phyloP scores from a whole-genome alignment of 140 eudicot genomes.

The Ambrosia hybrid region DNA sequence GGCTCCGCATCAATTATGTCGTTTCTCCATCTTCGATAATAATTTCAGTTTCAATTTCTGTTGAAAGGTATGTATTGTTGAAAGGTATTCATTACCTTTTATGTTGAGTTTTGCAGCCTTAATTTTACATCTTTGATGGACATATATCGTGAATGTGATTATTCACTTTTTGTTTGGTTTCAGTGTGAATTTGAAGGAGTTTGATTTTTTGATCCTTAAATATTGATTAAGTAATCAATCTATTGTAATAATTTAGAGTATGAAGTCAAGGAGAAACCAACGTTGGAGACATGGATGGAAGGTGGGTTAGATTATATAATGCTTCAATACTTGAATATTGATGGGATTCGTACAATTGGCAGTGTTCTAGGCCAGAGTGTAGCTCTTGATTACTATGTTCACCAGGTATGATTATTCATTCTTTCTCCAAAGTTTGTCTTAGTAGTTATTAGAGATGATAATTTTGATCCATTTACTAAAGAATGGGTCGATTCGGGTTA shows the following conservation, averaged over 20 bases:
- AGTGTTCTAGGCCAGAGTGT: constrained; percentile 97
- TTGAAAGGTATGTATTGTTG: too few species aligned
- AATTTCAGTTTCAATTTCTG: too few species aligned
- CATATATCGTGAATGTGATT: background rate
- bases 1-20: too few species aligned
- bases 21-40: too few species aligned
- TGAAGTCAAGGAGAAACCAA: constrained; percentile 84
- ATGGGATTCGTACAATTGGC: constrained; percentile 92
- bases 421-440: too few species aligned
- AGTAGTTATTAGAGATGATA: too few species aligned
- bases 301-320: constrained; percentile 85
- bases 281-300: constrained; percentile 85
- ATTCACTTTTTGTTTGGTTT: constrained; percentile 24
- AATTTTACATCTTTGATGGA: background rate
- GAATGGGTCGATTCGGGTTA: too few species aligned
- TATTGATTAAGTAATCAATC: background rate
- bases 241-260: constrained; percentile 46
- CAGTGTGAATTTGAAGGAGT: constrained; percentile 90
- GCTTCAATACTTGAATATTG: constrained; percentile 78
- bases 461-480: too few species aligned
- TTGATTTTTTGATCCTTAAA: background rate
- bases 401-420: constrained; percentile 72
- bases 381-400: constrained; percentile 94
- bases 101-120: too few species aligned
- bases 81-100: too few species aligned